Evolutionary conservation across 2,329 filamentous ascomycete species (phyloP), one percentile per base, ranked within the genome.

Genomic region (Fusarium zealandicum): DNA sequence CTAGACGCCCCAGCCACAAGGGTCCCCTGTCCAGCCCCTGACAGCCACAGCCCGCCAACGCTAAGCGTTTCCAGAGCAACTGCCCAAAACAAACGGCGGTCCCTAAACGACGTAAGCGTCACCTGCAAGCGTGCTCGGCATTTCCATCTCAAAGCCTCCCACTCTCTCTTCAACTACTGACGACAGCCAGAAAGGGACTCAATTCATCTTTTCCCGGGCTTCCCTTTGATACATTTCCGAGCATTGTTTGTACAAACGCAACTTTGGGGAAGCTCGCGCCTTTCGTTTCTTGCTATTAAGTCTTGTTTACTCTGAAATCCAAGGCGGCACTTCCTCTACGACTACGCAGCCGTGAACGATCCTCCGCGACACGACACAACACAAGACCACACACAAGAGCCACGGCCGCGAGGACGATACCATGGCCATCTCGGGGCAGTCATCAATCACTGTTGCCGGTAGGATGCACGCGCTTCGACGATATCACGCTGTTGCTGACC

Each of bases 371-470:
- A 44, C 17, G 33, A 14, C 40, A 37, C 40, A 30, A 44, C 25
- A 32, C 13, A 14, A 3, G 8, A 31, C 6, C 22, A 25, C 4
- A 25, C 22, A 25, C 13, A 31, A 1, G 1, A 16, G 10, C n/a
- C 12, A 31, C 22, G 27, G 46, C n/a, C 14, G 20, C 40, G 35
- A 10, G 20, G 30, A 22, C 10, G 38, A 50, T n/a, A 65, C 14
- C 31, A 67, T 66, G 66, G 61, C 57, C 54, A 42, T 38, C 27
- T 47, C 70, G 32, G 73, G 72, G 22, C 70, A 74, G 63, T 84
- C 82, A 37, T 86, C 83, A 35, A 86, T 86, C 69, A 80, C 77
- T 41, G 83, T 86, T 67, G 78, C 82, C 66, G 80, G 82, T 85
- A 74, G 31, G 77, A 41, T 22, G 31, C 20, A 14, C 22, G 25